Evolutionary conservation across 23 red algal species (phyloP), one percentile per base, ranked within the genome.

Genomic region (Gracilariopsis chorda): DNA sequence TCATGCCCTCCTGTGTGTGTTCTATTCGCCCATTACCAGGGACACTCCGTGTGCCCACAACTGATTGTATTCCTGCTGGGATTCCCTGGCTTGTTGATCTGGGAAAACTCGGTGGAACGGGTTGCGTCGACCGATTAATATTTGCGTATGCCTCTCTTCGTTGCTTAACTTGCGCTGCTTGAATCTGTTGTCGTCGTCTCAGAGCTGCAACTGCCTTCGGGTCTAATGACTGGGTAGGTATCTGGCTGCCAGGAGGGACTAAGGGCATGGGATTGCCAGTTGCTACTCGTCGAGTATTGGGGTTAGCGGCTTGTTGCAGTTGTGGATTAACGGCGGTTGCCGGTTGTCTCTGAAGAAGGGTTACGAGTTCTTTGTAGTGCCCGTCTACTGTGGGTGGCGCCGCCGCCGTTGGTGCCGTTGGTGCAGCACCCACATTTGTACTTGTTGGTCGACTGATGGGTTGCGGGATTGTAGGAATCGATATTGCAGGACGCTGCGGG

Each of bases 131-230:
- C 30, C 67, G 36, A 24, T 46, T 73, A 6, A 73, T 73, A 46
- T 73, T 73, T 0, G 67, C 37, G 24, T 45, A 23, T 25, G 39
- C 47, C 28, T 73, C 67, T 1, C 67, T 33, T 45, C 67, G 67
- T 42, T 73, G 67, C 28, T 73, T 73, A 9, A 42, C 67, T 73
- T 73, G 67, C 6, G 67, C 67, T 0, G 67, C 67, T 73, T 73
- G 67, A 45, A 73, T 73, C 47, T 73, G 28, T 11, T 73, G 67
- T 46, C 41, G 62, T 19, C 67, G 30, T 42, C 47, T 73, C 21
- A 73, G 37, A 25, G 40, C 67, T 24, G 67, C 67, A 1, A 73
- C 19, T 73, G 67, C 67, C 40, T 73, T 73, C 16, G 67, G 67
- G 47, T 73, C 67, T 12, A 73, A 42, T 44, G 67, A 17, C 28